Evolutionary conservation across 768 basidiomycete genomes (phyloP).

Genomic region (Astraeus odoratus): DNA sequence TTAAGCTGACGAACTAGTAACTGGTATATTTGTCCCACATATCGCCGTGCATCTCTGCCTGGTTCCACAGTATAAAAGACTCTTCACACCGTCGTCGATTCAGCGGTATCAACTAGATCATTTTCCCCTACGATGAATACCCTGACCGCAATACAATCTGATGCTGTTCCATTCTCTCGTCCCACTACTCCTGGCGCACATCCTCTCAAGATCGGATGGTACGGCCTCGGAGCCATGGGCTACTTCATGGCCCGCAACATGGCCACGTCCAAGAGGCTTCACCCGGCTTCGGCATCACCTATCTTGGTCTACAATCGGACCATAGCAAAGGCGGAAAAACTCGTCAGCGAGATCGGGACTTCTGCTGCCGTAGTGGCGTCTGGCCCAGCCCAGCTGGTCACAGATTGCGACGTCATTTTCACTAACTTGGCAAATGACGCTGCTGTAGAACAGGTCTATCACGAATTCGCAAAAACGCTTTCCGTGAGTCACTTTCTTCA

Average conservation of each 20-base stretch:
- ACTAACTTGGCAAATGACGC: conserved; percentile 69
- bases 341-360: conserved; percentile 49
- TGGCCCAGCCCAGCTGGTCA: conserved; percentile 50
- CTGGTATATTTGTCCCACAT: too few relatives aligned
- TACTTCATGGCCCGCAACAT: conserved; percentile 75
- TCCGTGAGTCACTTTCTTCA: conserved; percentile 32
- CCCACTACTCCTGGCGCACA: conserved; percentile 43
- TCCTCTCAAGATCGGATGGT: conserved; percentile 37
- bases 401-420: conserved; percentile 68
- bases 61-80: too few relatives aligned
- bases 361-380: conserved; percentile 49
- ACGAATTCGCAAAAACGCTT: conserved; percentile 51
- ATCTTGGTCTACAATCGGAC: conserved; percentile 77
- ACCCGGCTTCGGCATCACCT: conserved; percentile 36
- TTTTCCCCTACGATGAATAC: not conserved
- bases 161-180: conserved; percentile 47
- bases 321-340: conserved; percentile 48
- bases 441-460: conserved; percentile 58
- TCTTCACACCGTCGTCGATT: too few relatives aligned
- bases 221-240: conserved; percentile 62
- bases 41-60: too few relatives aligned
- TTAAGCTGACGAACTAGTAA: too few relatives aligned
- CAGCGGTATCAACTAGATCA: too few relatives aligned
- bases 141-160: conserved; percentile 7
- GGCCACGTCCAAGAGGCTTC: conserved; percentile 42